Conservation (phyloP, 805 yeast genomes). For the Zygotorulaspora danielsina region DNA sequence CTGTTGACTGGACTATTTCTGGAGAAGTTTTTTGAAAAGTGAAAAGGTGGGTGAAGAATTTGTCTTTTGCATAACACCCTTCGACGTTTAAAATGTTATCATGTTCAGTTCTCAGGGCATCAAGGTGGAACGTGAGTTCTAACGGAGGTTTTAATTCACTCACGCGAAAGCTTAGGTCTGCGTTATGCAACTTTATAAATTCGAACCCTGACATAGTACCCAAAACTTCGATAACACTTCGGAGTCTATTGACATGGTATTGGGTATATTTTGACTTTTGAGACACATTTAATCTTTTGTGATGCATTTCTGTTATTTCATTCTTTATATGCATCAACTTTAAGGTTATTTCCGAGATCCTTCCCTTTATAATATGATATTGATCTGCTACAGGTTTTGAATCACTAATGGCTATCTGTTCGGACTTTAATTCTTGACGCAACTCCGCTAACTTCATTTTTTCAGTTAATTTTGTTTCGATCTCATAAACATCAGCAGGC, state of each 20-base stretch:
- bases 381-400: constrained; percentile 7
- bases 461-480: constrained; percentile 13
- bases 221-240: constrained; percentile 9
- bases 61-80: constrained; percentile 1
- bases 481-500: constrained; percentile 10
- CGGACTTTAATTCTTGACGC: constrained; percentile 14
- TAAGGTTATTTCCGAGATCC: constrained; percentile 4
- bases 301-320: constrained; percentile 11
- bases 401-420: constrained; percentile 13
- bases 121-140: constrained; percentile 5
- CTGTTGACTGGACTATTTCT: neutral
- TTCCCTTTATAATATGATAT: constrained; percentile 2
- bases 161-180: constrained; percentile 10
- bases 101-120: neutral
- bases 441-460: constrained; percentile 19
- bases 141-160: constrained; percentile 1
- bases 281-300: constrained; percentile 1
- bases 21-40: neutral
- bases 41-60: constrained; percentile 3
- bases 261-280: constrained; percentile 9
- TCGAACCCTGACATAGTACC: constrained; percentile 18
- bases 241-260: constrained; percentile 13
- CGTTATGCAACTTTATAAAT: constrained; percentile 11
- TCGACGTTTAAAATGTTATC: neutral
- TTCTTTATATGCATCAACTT: constrained; percentile 8